Conservation (phyloP, 164 flowering plant species). For the Annona cherimola region DNA sequence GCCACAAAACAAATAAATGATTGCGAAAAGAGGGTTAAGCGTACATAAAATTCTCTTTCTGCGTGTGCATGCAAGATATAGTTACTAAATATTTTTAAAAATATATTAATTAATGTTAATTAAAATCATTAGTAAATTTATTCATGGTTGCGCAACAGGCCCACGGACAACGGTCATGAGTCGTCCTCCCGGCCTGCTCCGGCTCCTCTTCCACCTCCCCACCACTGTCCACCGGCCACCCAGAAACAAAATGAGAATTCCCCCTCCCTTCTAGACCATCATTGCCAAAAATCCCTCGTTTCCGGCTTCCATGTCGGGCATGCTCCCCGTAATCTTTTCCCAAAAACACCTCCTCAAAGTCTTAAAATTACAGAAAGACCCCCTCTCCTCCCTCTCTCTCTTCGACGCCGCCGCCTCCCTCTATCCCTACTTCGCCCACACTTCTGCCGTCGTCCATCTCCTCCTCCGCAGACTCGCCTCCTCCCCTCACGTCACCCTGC, state of each 20-base stretch:
- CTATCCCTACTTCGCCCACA: conserved; percentile 38
- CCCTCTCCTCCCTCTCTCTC: conserved; percentile 50
- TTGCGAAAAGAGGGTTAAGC: no score
- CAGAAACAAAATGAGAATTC: not conserved
- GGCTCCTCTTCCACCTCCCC: not conserved
- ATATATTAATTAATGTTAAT: no score
- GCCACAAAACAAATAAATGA: no score
- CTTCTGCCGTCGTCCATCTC: conserved; percentile 47
- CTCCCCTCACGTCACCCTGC: conserved; percentile 8
- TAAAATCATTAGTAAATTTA: no score
- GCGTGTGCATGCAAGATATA: no score
- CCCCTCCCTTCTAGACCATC: not conserved
- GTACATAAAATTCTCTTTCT: no score
- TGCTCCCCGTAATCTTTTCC: conserved; percentile 34
- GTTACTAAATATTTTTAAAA: no score
- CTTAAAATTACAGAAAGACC: conserved; percentile 50
- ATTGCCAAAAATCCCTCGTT: not conserved
- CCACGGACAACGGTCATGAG: no score
- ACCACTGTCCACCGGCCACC: not conserved
- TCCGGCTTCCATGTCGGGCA: conserved; percentile 11
- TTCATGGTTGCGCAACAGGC: no score
- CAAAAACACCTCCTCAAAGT: conserved; percentile 47
- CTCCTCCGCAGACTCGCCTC: conserved; percentile 51
- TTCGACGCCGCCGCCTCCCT: conserved; percentile 48
- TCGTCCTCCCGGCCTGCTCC: no score